Evolutionary conservation across 495 filamentous ascomycete genomes (phyloP), one percentile per base, ranked within the genome.

Genomic region (Cladorrhinum samala): DNA sequence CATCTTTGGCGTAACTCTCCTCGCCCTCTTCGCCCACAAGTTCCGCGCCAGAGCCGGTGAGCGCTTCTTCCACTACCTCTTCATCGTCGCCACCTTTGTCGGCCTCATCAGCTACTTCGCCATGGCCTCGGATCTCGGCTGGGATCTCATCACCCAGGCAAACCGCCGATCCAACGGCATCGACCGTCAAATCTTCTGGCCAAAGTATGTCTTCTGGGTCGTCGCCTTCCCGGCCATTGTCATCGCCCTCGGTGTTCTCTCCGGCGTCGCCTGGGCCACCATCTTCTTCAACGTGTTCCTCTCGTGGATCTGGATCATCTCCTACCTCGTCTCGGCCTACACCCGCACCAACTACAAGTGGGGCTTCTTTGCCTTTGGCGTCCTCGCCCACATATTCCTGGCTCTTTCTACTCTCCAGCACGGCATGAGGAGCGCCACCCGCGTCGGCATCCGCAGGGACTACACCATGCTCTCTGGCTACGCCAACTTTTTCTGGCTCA

Each of bases 41-140:
- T 72, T 68, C 56, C 48, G 61, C 1, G 72, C 76, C 46, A 62
- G 65, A 13, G 52, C 59, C 16, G 72, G 74, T 20, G 76, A 79
- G 63, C 69, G 66, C 56, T 68, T 80, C 61, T 80, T 79, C 67
- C 77, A 80, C 63, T 77, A 78, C 54, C 61, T 79, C 50, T 80
- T 76, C 63, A 72, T 66, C 48, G 64, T 79, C 44, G 69, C 73
- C 38, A 65, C 66, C 48, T 68, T 78, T 17, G 66, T 69, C 53
- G 77, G 75, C 41, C 56, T 71, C 27, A 69, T 76, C 56, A 52
- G 67, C 43, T 77, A 76, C 66, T 77, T 58, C 53, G 72, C 73
- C 54, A 56, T 64, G 54, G 73, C 70, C 30, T 69, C 71, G 2
- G 71, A 76, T 58, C 67, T 77, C 13, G 73, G 59, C 54, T 77